phyloP scores from a whole-genome alignment of 192 early-diverging fungal species.

The Geranomyces michiganensis region DNA sequence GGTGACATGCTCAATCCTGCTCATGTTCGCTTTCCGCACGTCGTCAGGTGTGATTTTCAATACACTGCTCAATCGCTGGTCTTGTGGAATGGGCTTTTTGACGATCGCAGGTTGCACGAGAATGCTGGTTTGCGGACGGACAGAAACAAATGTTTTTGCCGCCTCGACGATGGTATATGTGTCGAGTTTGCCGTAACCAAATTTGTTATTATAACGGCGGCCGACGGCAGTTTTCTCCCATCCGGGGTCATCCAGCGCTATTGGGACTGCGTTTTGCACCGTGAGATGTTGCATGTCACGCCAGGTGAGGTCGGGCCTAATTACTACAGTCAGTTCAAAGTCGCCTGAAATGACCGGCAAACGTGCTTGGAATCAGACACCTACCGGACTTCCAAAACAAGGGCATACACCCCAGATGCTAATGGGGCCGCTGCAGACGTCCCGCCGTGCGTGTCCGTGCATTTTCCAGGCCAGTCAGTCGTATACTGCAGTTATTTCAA shows the following conservation, averaged over 20 bases:
- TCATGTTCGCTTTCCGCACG: slow-evolving; percentile 41
- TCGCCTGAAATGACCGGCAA: too few species aligned
- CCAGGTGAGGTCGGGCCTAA: slow-evolving; percentile 93
- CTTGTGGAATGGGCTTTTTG: slow-evolving; percentile 57
- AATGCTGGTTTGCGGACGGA: slow-evolving; percentile 68
- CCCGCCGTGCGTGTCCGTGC: slow-evolving; percentile 82
- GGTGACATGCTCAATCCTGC: slow-evolving; percentile 82
- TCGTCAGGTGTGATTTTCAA: slow-evolving; percentile 52
- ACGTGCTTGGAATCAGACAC: background rate
- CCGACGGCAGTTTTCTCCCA: slow-evolving; percentile 75
- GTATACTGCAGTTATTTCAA: slow-evolving; percentile 64
- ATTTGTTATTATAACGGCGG: slow-evolving; percentile 87
- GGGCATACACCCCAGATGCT: slow-evolving; percentile 80
- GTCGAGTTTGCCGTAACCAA: slow-evolving; percentile 91
- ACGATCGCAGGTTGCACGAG: slow-evolving; percentile 46
- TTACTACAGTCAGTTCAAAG: slow-evolving; percentile 22
- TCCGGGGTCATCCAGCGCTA: slow-evolving; percentile 68
- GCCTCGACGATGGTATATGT: slow-evolving; percentile 78
- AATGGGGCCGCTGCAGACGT: slow-evolving; percentile 96
- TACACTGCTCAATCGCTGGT: slow-evolving; percentile 33
- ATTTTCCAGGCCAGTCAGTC: slow-evolving; percentile 78
- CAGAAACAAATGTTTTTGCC: slow-evolving; percentile 67
- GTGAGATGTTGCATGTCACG: slow-evolving; percentile 89
- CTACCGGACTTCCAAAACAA: slow-evolving; percentile 68
- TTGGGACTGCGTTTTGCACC: slow-evolving; percentile 74